Base-by-base conservation (phyloP, 129 eudicot genomes). In the Solidago caesia region DNA sequence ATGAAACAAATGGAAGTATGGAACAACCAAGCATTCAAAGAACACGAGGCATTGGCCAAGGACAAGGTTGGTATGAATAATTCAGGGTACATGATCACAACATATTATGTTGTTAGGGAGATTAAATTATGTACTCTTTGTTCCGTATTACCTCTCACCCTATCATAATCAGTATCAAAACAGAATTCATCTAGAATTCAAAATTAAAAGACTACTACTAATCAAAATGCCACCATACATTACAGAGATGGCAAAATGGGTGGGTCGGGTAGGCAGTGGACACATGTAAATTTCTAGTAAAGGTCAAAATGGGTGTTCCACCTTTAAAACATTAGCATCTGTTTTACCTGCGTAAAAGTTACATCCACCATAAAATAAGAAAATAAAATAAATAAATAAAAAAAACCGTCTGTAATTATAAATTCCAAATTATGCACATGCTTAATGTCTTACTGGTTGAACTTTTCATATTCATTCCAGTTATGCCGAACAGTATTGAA, bases 1-100 rank as follows among this genome's bases (percentile, higher is more conserved):
- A 47, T 60, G 58, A 62, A 45, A 60, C 27, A 73, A 45, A 73
- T 33, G 27, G 60, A 73, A 46, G 60, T 44, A 73, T n/a, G 27
- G 70, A 73, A 46, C 69, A 46, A 60, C 70, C 59, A 53, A 73
- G 29, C 75, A 53, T 71, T 59, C 33, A 42, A 55, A 27, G 52
- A 26, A 3, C 6, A 25, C 44, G 7, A 53, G 59, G 15, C 59
- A 6, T 15, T 53, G 21, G 58, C 21, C 15, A 53, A 53, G 21
- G 21, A 53, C 59, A 53, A 53, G 59, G 58, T 52, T 53, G 25
- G 25, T 21, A 53, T 53, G 59, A 13, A 53, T 53, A 53, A 51
- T 10, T 51, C 5, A 51, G 5, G 5, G 2, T 33, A 33, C 3
- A 51, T 51, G 57, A 51, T 51, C 6, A 51, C 13, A 51, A 51